Evolutionary conservation across 495 filamentous ascomycete species (phyloP).

Genomic region (Aspergillus hancockii): DNA sequence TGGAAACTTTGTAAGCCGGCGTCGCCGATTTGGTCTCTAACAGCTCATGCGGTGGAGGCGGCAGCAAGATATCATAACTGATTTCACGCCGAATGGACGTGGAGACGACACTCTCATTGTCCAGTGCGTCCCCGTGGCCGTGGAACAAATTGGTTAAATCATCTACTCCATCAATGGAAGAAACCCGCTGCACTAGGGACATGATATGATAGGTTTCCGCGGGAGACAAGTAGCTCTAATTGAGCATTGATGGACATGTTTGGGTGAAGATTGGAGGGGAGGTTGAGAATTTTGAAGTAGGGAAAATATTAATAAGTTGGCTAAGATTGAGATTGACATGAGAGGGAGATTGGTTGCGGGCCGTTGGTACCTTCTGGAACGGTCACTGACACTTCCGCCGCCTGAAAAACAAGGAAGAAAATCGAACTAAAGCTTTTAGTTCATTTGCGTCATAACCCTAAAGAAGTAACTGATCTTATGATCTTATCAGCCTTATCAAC

Average conservation of each 20-base stretch:
- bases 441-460: no score
- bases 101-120: conserved; percentile 15
- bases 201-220: conserved; percentile 30
- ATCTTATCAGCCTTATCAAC: background rate
- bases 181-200: conserved; percentile 48
- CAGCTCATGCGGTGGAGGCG: conserved; percentile 14
- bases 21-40: conserved; percentile 29
- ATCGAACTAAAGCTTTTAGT: background rate
- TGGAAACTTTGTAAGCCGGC: conserved; percentile 55
- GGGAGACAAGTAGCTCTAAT: background rate
- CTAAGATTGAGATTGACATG: background rate
- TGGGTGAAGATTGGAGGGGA: background rate
- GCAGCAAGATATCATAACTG: conserved; percentile 36
- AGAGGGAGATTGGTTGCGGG: background rate
- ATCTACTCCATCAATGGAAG: conserved; percentile 43
- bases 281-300: background rate
- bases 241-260: background rate
- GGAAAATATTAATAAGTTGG: background rate
- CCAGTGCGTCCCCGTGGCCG: conserved; percentile 14
- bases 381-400: background rate
- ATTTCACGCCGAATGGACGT: conserved; percentile 28
- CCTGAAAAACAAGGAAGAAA: background rate
- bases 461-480: no score
- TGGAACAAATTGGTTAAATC: conserved; percentile 15
- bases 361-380: background rate